phyloP scores from a whole-genome alignment of 371 early-diverging fungal genomes.

The Mucor saturninus region DNA sequence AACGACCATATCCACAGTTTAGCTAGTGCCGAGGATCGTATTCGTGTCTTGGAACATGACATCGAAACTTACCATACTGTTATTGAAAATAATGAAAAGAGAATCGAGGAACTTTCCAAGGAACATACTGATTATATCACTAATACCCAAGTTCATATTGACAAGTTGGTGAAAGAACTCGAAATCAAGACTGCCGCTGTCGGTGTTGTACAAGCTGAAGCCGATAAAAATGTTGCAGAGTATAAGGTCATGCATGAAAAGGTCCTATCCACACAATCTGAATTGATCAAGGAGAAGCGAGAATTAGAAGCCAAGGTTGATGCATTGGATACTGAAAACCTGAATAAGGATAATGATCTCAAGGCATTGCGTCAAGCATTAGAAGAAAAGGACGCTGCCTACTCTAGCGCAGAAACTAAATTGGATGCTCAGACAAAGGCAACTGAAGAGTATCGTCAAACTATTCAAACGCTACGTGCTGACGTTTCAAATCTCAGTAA shows the following conservation, averaged over 20 bases:
- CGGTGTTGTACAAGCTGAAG: constrained; percentile 10
- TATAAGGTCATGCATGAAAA: constrained; percentile 31
- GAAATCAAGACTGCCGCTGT: constrained; percentile 10
- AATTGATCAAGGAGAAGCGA: constrained; percentile 24
- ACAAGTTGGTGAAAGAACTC: constrained; percentile 13
- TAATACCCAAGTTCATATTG: constrained; percentile 7
- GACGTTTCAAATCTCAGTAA: constrained; percentile 13
- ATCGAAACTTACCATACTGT: constrained; percentile 8
- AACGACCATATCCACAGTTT: constrained; percentile 14
- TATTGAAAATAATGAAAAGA: constrained; percentile 6
- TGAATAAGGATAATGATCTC: constrained; percentile 15
- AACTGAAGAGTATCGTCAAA: constrained; percentile 15
- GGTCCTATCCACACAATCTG: constrained; percentile 19
- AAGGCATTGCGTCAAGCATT: constrained; percentile 2
- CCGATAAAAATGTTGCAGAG: constrained; percentile 13
- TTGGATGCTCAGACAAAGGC: constrained; percentile 11
- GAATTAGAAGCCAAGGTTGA: constrained; percentile 21
- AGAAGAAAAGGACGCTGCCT: constrained; percentile 34
- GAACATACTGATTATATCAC: constrained; percentile 7
- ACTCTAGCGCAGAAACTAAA: constrained; percentile 27
- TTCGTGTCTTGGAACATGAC: constrained; percentile 18
- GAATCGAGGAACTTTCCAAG: not conserved
- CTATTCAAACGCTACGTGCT: constrained; percentile 7
- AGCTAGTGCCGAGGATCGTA: constrained; percentile 22
- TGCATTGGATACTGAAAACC: constrained; percentile 1